phyloP scores from a whole-genome alignment of 495 filamentous ascomycete genomes.

The Lasiosphaeria miniovina region DNA sequence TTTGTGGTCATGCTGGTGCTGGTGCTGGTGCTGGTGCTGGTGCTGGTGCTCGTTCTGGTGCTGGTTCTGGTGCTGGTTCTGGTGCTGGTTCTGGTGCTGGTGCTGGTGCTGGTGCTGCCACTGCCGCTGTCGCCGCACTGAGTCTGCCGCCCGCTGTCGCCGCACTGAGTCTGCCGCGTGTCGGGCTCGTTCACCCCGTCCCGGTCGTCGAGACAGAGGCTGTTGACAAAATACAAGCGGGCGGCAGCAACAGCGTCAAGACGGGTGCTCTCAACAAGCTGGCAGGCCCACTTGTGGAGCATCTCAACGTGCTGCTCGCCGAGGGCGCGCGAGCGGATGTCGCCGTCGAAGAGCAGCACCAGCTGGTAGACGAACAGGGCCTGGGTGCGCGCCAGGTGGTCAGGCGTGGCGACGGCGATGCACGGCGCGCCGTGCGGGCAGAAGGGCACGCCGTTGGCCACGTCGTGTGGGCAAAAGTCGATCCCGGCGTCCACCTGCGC shows the following conservation, averaged over 20 bases:
- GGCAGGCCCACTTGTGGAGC: slow-evolving; percentile 39
- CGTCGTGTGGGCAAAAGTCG: neutral
- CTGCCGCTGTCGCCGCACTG: no score
- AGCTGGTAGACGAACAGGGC: slow-evolving; percentile 51
- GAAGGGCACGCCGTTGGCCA: neutral
- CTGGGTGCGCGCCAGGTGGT: slow-evolving; percentile 45
- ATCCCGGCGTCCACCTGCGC: neutral
- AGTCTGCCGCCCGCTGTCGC: no score
- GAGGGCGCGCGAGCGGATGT: slow-evolving; percentile 46
- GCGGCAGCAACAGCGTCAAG: slow-evolving; percentile 21
- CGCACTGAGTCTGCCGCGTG: no score
- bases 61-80: neutral
- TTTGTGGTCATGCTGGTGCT: neutral
- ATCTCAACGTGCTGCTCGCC: slow-evolving; percentile 46
- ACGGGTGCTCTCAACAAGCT: slow-evolving; percentile 32
- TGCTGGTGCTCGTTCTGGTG: neutral
- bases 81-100: no score
- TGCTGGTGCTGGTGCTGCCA: no score
- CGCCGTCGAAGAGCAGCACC: slow-evolving; percentile 57
- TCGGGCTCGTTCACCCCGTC: neutral
- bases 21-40: neutral
- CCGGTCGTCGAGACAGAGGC: neutral
- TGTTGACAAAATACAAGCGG: neutral
- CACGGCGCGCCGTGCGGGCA: neutral
- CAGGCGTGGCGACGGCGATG: slow-evolving; percentile 12